Evolutionary conservation across 192 early-diverging fungal species (phyloP).

Genomic region (Diversispora epigaea): DNA sequence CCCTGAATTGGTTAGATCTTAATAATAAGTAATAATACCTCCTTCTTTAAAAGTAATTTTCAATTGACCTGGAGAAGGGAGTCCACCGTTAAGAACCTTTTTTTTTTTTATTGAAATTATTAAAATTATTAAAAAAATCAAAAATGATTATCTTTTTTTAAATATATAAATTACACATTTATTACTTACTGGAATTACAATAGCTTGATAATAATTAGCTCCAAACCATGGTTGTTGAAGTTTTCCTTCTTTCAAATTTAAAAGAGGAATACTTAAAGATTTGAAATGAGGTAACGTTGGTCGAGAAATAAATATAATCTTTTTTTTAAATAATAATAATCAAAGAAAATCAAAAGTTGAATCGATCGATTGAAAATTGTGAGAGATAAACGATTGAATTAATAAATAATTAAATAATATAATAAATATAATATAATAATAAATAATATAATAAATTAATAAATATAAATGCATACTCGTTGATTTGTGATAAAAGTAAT

Average conservation of each 20-base stretch:
- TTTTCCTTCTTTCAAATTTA: slow-evolving; percentile 42
- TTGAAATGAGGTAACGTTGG: slow-evolving; percentile 26
- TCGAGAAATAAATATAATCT: slow-evolving; percentile 38
- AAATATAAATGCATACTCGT: slow-evolving; percentile 9
- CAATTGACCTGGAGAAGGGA: slow-evolving; percentile 40
- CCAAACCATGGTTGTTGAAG: slow-evolving; percentile 58
- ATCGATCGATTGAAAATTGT: too few species aligned
- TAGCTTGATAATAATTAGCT: slow-evolving; percentile 49
- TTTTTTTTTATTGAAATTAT: neutral
- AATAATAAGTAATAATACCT: slow-evolving; percentile 29
- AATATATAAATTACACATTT: neutral
- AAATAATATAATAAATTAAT: neutral
- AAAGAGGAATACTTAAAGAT: slow-evolving; percentile 40
- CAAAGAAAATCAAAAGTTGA: neutral
- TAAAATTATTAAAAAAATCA: neutral
- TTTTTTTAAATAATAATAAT: neutral
- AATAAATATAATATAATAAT: too few species aligned
- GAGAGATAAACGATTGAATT: too few species aligned
- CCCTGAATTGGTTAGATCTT: neutral
- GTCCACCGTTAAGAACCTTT: slow-evolving; percentile 48
- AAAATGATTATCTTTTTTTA: neutral
- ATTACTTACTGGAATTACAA: slow-evolving; percentile 42
- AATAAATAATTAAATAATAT: too few species aligned
- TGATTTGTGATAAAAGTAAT: slow-evolving; percentile 32
- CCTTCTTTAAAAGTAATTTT: slow-evolving; percentile 56